Evolutionary conservation across 768 basidiomycete genomes (phyloP), one percentile per base, ranked within the genome.

Genomic region (Porphyrellus cyaneotinctus): DNA sequence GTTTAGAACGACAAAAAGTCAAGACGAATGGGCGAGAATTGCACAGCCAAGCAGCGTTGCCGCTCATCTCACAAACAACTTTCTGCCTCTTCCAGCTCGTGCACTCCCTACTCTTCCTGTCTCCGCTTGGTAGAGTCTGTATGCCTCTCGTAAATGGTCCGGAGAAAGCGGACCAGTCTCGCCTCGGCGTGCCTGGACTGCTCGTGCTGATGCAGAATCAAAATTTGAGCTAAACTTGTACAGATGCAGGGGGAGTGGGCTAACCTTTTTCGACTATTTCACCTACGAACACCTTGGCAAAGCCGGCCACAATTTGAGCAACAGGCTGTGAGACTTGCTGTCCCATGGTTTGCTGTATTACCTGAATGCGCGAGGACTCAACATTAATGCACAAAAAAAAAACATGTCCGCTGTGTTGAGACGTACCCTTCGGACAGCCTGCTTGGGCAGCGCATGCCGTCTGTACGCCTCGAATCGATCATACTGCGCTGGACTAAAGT

Each of bases 231-330:
- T 44, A 26, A 20, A 22, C 13, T 23, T 14, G 18, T 23, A 13
- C 0, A 9, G 0, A 17, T 23, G 13, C 20, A 6, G 41, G n/a
- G 3, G 6, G 5, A 32, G 30, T 8, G 1, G 18, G 11, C 39
- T 50, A 44, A 90, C 91, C 91, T 72, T 87, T 88, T 64, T 94
- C 92, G 17, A 94, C 80, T 6, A 95, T 88, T 67, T 95, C 92
- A 3, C 93, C 93, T 4, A 95, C 91, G 54, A 94, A 95, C 0
- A 95, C 91, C 64, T 95, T 95, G 14, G 82, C 79, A 52, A 95
- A 88, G 55, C 93, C 93, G 6, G 91, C 91, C 3, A 95, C 87
- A 39, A 94, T 83, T 57, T 93, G 91, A 2, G 92, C 87, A 6
- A 95, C 88, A 4, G 90, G 88, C 60, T 86, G 84, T 4, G 91